Percentiles rank a stretch among this genome's conserved stretches.
These are phyloP conservation scores for Daldinia vernicosa DNA, from an alignment of 495 filamentous ascomycete species.

Conservation along the genomic window DNA sequence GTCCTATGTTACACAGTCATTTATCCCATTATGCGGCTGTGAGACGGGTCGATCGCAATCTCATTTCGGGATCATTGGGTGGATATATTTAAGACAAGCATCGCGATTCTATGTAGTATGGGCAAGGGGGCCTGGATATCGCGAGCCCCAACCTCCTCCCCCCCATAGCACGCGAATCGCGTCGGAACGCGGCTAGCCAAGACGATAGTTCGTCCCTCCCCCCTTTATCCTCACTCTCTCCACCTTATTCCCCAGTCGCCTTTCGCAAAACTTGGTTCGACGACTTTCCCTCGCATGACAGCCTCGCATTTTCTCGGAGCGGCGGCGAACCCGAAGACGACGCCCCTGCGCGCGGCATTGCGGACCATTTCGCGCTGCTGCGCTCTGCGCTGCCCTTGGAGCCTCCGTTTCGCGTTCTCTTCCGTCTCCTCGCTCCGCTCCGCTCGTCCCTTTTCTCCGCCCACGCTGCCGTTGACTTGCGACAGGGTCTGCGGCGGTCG, in stretches of 20 bases:
- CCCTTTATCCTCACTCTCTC: slow-evolving; percentile 39
- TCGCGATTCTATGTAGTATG: background rate
- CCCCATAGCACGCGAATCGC: background rate
- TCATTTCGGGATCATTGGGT: slow-evolving; percentile 1
- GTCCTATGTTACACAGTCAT: background rate
- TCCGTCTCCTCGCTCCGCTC: slow-evolving; percentile 51
- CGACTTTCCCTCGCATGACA: slow-evolving; percentile 53
- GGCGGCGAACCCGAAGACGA: slow-evolving; percentile 55
- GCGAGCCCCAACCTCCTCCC: background rate
- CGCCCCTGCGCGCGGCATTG: slow-evolving; percentile 53
- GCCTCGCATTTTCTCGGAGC: slow-evolving; percentile 38
- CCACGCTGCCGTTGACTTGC: slow-evolving; percentile 55
- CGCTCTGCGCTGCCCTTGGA: slow-evolving; percentile 43
- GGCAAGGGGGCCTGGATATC: background rate
- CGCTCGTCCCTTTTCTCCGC: slow-evolving; percentile 54
- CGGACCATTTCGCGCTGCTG: slow-evolving; percentile 55
- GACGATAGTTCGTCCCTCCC: background rate
- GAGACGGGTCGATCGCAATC: slow-evolving; percentile 36
- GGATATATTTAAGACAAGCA: slow-evolving; percentile 10
- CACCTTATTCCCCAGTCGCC: slow-evolving; percentile 59
- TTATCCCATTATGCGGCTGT: background rate
- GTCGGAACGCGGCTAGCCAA: background rate
- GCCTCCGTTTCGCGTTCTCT: slow-evolving; percentile 36
- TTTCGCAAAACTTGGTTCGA: slow-evolving; percentile 57
- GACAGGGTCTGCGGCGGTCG: slow-evolving; percentile 51